These are phyloP conservation scores for Beauveria brongniartii DNA, from an alignment of 2,329 filamentous ascomycete species.

Conservation along the genomic window DNA sequence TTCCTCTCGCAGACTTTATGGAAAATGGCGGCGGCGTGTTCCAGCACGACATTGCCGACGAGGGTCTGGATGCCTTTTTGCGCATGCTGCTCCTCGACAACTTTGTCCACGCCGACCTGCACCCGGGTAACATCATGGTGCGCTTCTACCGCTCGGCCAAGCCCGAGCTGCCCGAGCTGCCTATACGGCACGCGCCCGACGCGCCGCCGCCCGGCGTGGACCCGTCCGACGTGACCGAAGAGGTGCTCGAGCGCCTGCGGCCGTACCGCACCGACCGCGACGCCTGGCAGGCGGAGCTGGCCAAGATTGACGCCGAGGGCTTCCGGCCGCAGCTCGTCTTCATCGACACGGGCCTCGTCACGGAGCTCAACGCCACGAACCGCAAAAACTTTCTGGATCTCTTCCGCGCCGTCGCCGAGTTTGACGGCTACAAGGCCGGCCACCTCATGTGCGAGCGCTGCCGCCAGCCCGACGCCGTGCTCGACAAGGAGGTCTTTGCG, in stretches of 20 bases:
- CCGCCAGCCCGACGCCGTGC: slow-evolving; percentile 81
- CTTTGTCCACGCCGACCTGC: slow-evolving; percentile 92
- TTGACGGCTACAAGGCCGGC: slow-evolving; percentile 92
- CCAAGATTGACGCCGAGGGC: slow-evolving; percentile 73
- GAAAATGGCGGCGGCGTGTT: slow-evolving; percentile 88
- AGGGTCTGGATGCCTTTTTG: slow-evolving; percentile 90
- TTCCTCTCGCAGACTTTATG: slow-evolving; percentile 82
- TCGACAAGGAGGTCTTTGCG: slow-evolving; percentile 85
- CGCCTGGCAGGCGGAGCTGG: slow-evolving; percentile 68
- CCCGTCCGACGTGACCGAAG: slow-evolving; percentile 72
- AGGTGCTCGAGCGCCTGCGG: slow-evolving; percentile 71
- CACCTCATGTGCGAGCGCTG: slow-evolving; percentile 95
- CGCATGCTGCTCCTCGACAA: slow-evolving; percentile 97
- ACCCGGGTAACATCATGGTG: slow-evolving; percentile 99
- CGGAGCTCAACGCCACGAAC: slow-evolving; percentile 81
- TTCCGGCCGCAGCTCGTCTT: slow-evolving; percentile 93
- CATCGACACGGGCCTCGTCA: slow-evolving; percentile 93
- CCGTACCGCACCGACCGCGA: slow-evolving; percentile 58
- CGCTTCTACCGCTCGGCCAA: slow-evolving; percentile 84
- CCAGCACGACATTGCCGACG: slow-evolving; percentile 87
- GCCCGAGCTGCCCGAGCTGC: slow-evolving; percentile 46
- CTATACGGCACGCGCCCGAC: slow-evolving; percentile 19
- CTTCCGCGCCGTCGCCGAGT: slow-evolving; percentile 92
- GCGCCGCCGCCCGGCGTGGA: slow-evolving; percentile 34
- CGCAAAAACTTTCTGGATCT: slow-evolving; percentile 87